Evolutionary conservation across 805 yeast species (phyloP), one percentile per base, ranked within the genome.

Genomic region (Lipomyces chichibuensis): DNA sequence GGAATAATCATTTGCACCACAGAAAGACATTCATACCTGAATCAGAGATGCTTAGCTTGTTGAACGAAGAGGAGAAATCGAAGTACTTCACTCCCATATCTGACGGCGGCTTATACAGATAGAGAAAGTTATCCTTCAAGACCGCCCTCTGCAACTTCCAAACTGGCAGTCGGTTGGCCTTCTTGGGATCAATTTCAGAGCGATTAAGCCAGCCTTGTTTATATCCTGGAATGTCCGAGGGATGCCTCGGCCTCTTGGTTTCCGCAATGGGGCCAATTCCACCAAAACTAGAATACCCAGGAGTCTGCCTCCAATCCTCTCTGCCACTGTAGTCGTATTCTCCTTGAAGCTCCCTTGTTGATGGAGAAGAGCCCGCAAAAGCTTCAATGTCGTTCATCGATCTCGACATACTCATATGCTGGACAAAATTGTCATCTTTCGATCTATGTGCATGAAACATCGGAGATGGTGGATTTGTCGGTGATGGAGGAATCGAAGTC

Each of bases 61-160:
- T 29, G 33, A 29, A 27, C 23, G 55, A 52, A 9, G 55, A 13
- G 33, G 55, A 52, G 33, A 74, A 70, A 62, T 76, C 80, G 65
- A 77, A 77, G 27, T 74, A 68, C 37, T 79, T 82, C 32, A 83
- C 82, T 35, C 79, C 83, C 33, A 86, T 64, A 33, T 80, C 86
- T 32, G 80, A 77, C 1, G 84, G 88, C 49, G 86, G 83, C 75
- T 85, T 88, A 79, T 84, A 90, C 20, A 92, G 76, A 63, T 82
- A 81, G 62, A 92, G 77, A 55, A 81, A 80, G 1, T 92, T 85
- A 23, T 97, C 97, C 72, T 83, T 85, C 65, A 92, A 78, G 73
- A 87, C 91, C 0, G 89, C 92, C 60, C 88, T 81, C 65, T 81
- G 85, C 39, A 91, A 76, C 66, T 84, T 79, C 79, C 76, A 83